Evolutionary conservation across 768 basidiomycete genomes (phyloP).

Genomic region (Mycena vulgaris): DNA sequence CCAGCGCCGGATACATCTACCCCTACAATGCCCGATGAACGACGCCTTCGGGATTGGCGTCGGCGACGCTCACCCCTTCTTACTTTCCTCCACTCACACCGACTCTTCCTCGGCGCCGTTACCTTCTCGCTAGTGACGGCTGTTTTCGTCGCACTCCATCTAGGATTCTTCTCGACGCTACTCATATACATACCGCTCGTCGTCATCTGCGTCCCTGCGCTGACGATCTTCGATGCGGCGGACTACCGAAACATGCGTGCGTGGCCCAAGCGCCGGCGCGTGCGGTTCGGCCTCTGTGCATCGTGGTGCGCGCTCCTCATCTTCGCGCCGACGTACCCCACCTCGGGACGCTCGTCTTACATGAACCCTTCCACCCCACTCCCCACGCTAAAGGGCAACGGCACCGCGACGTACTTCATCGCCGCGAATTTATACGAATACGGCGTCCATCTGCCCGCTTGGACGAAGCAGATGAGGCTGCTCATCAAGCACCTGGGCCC

Average conservation of each 20-base stretch:
- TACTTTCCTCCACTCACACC: constrained; percentile 31
- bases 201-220: constrained; percentile 35
- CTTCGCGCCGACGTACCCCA: constrained; percentile 35
- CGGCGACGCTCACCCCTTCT: constrained; percentile 29
- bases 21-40: constrained; percentile 1
- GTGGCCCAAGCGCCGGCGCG: constrained; percentile 34
- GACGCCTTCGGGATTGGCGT: constrained; percentile 23
- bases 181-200: constrained; percentile 39
- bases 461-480: constrained; percentile 35
- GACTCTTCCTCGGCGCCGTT: constrained; percentile 26
- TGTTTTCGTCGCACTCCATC: constrained; percentile 33
- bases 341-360: constrained; percentile 32
- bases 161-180: constrained; percentile 41
- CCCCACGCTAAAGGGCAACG: constrained; percentile 20
- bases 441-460: constrained; percentile 35
- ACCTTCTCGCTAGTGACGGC: constrained; percentile 36
- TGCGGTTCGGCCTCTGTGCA: constrained; percentile 30
- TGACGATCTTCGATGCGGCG: constrained; percentile 24
- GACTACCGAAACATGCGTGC: constrained; percentile 29
- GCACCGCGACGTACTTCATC: constrained; percentile 36
- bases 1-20: constrained; percentile 10
- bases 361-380: constrained; percentile 24
- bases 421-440: constrained; percentile 41
- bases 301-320: constrained; percentile 33
- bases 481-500: constrained; percentile 36